Evolutionary conservation across 2,329 filamentous ascomycete species (phyloP), one percentile per base, ranked within the genome.

Genomic region (Calonectria pseudoturangicola): DNA sequence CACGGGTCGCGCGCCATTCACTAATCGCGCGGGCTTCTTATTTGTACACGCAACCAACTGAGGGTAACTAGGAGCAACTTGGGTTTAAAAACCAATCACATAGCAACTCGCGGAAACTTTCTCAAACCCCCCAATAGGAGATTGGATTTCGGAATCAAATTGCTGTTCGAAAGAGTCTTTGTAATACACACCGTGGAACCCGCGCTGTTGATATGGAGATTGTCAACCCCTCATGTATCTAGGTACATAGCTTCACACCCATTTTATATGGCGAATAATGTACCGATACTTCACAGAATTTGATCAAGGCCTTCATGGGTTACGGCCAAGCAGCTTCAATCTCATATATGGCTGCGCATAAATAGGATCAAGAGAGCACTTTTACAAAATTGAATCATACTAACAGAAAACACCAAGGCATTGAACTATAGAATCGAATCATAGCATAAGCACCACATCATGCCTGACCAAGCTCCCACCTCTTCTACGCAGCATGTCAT

Each of bases 111-210:
- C 7, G 10, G 18, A 43, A 16, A 43, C 5, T 43, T 43, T 43
- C 3, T 5, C 3, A 18, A 43, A 4, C 10, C 15, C 41, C 6
- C n/a, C 43, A 45, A 45, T 9, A 9, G 21, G 43, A n/a, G 3
- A 9, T 13, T 21, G 9, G 25, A 41, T 13, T 18, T 8, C 21
- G 6, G 3, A 36, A 12, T 10, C 28, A 56, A 36, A 18, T 16
- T 27, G 7, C 15, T 6, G 2, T 6, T 41, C 5, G n/a, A 41
- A 41, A 18, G 3, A 41, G 13, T 8, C 2, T 33, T 48, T 9
- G n/a, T 12, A 25, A 58, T 54, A 27, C 16, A 28, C 33, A 27
- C 54, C 54, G 54, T 60, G 33, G 54, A 36, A 60, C 21, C n/a
- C 54, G 54, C 54, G 33, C 33, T 25, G n/a, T 41, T 60, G 21